A percentile compares a stretch with the other conserved stretches of the same genome.
These are phyloP conservation scores for Cladorrhinum sp. DNA, from an alignment of 2,329 filamentous ascomycete genomes.

Conservation along the genomic window DNA sequence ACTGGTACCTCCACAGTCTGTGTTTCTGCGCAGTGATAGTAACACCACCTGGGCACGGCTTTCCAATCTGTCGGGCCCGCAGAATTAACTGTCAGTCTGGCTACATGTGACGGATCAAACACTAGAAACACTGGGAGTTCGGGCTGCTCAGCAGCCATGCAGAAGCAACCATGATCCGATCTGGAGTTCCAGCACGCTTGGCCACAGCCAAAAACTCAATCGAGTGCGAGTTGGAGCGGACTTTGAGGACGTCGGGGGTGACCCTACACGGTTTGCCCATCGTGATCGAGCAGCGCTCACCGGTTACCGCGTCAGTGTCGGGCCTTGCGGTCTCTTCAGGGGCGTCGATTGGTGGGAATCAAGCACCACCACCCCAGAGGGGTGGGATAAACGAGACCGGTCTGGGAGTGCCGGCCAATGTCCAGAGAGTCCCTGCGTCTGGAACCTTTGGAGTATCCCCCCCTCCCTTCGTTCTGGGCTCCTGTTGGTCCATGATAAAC, in stretches of 20 bases:
- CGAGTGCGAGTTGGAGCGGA: background rate
- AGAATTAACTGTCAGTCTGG: background rate
- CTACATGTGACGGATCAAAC: background rate
- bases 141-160: background rate
- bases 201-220: background rate
- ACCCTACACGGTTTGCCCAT: conserved; percentile 4
- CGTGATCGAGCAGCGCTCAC: conserved; percentile 15
- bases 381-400: conserved; percentile 18
- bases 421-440: conserved; percentile 10
- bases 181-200: background rate
- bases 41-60: background rate
- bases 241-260: conserved; percentile 4
- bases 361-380: conserved; percentile 13
- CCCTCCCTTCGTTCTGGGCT: background rate
- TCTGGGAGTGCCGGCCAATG: conserved; percentile 6
- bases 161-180: background rate
- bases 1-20: too few relatives aligned
- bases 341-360: conserved; percentile 23
- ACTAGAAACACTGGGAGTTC: background rate
- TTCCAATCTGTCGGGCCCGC: background rate
- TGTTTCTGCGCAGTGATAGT: background rate
- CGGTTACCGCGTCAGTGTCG: conserved; percentile 18
- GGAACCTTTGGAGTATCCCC: background rate
- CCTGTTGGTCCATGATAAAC: conserved; percentile 6
- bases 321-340: background rate